Evolutionary conservation across 139 green algal species (phyloP), one percentile per base, ranked within the genome.

Genomic region (Deuterostichococcus epilithicus): DNA sequence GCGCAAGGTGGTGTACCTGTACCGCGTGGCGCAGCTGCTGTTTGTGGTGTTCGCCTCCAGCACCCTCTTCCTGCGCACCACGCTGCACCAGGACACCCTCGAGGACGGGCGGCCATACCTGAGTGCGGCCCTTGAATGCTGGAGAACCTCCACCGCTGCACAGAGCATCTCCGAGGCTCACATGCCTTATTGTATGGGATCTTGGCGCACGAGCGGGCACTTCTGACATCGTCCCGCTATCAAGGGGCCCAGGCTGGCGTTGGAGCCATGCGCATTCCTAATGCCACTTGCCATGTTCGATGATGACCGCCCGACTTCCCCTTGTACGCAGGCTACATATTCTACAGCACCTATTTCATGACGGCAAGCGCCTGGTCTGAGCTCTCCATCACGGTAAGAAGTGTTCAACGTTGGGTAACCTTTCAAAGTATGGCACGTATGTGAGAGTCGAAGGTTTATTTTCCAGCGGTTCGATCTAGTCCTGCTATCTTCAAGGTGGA

Each of bases 61-160:
- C 72, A 91, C 86, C 0, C 35, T 91, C 32, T 91, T 89, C 71
- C 70, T 91, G 45, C 60, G 63, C 36, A 68, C 67, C 8, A 78
- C 81, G 18, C 73, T 81, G 33, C 30, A 73, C 52, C 68, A 78
- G 52, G 69, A 76, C 75, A 85, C 70, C 5, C 58, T 89, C 26
- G 35, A 80, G 26, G 70, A 76, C 36, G 79, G 45, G 36, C 80
- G 81, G 68, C 72, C 79, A 13, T 85, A 86, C 76, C 68, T 87
- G 1, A 13, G 42, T 52, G 42, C 10, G 42, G 8, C 10, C 13
- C 42, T 52, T n/a, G n/a, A n/a, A n/a, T n/a, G n/a, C n/a, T n/a
- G n/a, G n/a, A n/a, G n/a, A n/a, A n/a, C n/a, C n/a, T n/a, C n/a
- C n/a, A n/a, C n/a, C n/a, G n/a, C n/a, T n/a, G n/a, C n/a, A n/a